These are phyloP conservation scores for Pichia sp. DNA, from an alignment of 1,139 yeast genomes.

Conservation along the genomic window DNA sequence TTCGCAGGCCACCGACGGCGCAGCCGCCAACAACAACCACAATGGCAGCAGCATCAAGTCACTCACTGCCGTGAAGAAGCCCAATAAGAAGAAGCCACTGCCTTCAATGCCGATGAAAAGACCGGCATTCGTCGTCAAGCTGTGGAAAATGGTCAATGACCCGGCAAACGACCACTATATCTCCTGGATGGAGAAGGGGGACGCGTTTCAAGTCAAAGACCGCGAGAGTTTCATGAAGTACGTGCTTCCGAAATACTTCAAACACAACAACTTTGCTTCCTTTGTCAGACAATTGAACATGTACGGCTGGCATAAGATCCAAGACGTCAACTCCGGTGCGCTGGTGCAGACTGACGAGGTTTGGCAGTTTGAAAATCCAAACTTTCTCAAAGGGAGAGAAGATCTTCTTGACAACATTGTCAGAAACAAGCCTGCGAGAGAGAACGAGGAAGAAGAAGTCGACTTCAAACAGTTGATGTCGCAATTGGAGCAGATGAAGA, in stretches of 20 bases:
- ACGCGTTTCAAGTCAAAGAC: constrained; percentile 76
- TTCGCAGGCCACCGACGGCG: not conserved
- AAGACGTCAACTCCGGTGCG: constrained; percentile 67
- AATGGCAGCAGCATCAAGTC: not conserved
- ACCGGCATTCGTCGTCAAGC: constrained; percentile 87
- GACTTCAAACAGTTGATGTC: constrained; percentile 56
- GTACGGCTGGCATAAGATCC: constrained; percentile 98
- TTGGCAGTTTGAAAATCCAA: constrained; percentile 85
- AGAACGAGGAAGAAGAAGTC: constrained; percentile 44
- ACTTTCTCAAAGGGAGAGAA: constrained; percentile 49
- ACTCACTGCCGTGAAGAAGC: not conserved
- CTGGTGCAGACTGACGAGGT: constrained; percentile 53
- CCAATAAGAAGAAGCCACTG: not conserved
- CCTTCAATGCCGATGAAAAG: constrained; percentile 37
- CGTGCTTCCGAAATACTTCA: constrained; percentile 85
- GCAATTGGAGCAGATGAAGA: constrained; percentile 73
- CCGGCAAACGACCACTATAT: constrained; percentile 63
- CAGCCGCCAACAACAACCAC: not conserved
- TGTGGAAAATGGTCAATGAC: constrained; percentile 96
- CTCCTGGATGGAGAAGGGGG: constrained; percentile 82
- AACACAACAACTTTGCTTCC: constrained; percentile 90
- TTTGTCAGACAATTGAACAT: constrained; percentile 94
- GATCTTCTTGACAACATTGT: constrained; percentile 69
- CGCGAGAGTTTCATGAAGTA: constrained; percentile 82
- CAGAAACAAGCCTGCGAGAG: constrained; percentile 40